A percentile compares a stretch with the other conserved stretches of the same genome.
Conservation (phyloP, 345 rosid genomes). For the Citrus hindsii region DNA sequence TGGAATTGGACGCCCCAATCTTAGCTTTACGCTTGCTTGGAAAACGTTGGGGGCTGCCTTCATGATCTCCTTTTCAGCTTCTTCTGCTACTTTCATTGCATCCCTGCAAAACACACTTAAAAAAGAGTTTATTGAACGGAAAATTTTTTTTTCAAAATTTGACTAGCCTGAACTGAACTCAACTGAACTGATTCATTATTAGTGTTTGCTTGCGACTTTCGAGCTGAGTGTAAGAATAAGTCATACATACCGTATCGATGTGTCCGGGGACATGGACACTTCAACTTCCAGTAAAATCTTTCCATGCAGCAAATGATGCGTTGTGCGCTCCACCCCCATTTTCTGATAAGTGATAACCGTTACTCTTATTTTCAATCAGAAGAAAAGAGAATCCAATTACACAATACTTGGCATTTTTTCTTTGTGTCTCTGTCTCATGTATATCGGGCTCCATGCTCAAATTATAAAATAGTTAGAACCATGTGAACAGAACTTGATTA, state of each 20-base stretch:
- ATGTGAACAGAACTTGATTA: too few relatives aligned
- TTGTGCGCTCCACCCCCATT: conserved; percentile 57
- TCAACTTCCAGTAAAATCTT: conserved; percentile 55
- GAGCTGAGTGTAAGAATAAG: neutral
- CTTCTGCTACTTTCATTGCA: conserved; percentile 30
- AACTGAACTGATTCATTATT: neutral
- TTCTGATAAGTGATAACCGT: conserved; percentile 47
- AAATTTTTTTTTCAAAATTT: neutral
- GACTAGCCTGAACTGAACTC: too few relatives aligned
- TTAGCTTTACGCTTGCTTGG: conserved; percentile 23
- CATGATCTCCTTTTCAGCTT: conserved; percentile 31
- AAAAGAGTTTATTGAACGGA: too few relatives aligned
- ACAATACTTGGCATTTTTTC: too few relatives aligned
- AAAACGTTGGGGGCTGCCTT: conserved; percentile 18
- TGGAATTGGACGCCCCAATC: conserved; percentile 25
- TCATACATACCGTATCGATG: conserved; percentile 22
- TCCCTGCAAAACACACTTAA: conserved; percentile 5
- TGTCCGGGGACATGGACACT: conserved; percentile 37
- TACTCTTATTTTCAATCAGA: neutral
- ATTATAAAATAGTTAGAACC: too few relatives aligned
- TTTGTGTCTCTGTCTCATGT: too few relatives aligned
- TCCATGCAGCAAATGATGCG: conserved; percentile 62
- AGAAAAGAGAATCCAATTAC: too few relatives aligned
- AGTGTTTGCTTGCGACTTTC: too few relatives aligned
- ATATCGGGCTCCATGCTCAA: too few relatives aligned